phyloP scores from a whole-genome alignment of 1,139 yeast species.

The Geotrichum aggregatum region DNA sequence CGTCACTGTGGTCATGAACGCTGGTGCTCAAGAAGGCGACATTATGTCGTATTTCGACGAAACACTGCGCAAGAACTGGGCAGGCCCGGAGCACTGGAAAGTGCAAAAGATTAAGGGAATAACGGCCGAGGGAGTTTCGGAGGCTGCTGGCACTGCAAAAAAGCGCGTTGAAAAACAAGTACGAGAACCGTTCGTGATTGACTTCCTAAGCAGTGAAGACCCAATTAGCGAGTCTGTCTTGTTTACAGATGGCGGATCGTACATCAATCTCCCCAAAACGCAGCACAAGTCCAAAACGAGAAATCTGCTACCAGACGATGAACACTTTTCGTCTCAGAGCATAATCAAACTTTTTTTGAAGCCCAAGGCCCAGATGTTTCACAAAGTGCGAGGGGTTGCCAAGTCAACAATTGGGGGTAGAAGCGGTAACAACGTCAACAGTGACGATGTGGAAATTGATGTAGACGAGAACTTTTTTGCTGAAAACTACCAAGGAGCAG shows the following conservation, averaged over 20 bases:
- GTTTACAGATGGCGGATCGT: slow-evolving; percentile 48
- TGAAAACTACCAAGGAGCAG: slow-evolving; percentile 36
- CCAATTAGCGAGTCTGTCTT: slow-evolving; percentile 46
- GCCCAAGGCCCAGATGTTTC: slow-evolving; percentile 44
- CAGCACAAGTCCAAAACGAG: slow-evolving; percentile 43
- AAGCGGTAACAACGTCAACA: neutral
- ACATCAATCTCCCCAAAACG: slow-evolving; percentile 45
- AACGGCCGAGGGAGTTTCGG: slow-evolving; percentile 25
- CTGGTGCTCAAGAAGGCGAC: slow-evolving; percentile 49
- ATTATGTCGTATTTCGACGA: slow-evolving; percentile 78
- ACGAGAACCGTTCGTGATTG: slow-evolving; percentile 43
- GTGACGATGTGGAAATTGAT: slow-evolving; percentile 25
- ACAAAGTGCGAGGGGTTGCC: slow-evolving; percentile 18
- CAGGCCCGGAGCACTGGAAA: slow-evolving; percentile 95
- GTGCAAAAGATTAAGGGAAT: slow-evolving; percentile 54
- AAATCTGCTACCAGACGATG: slow-evolving; percentile 67
- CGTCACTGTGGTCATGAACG: slow-evolving; percentile 5
- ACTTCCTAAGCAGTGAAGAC: slow-evolving; percentile 48
- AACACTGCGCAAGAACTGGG: slow-evolving; percentile 67
- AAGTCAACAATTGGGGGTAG: neutral
- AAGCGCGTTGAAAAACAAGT: slow-evolving; percentile 37
- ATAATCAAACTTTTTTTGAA: slow-evolving; percentile 67
- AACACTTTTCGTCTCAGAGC: slow-evolving; percentile 66
- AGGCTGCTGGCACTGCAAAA: slow-evolving; percentile 24
- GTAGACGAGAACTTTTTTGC: slow-evolving; percentile 75